Base-by-base conservation (phyloP, 2,329 filamentous ascomycete species). In the Botrytis byssoidea region DNA sequence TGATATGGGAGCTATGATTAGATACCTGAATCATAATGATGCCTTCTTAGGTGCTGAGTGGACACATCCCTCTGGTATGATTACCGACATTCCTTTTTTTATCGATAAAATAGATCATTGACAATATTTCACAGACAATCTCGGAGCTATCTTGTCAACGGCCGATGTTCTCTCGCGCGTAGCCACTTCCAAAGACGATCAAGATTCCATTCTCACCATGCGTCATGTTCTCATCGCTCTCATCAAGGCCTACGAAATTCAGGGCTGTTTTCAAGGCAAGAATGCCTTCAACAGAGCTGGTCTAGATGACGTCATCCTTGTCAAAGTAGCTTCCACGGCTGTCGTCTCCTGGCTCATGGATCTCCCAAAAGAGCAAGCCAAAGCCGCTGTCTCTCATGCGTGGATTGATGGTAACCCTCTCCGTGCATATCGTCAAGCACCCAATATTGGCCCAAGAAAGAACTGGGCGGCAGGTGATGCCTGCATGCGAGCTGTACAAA, bases 11-110 rank as follows among this genome's bases (percentile, higher is more conserved):
- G 75, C 78, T 3, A 74, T 83, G 75, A 83, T 84, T 55, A 79
- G 83, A 40, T 84, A 83, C 70, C 75, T 84, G 22, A 83, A 85
- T 74, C 83, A 83, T 68, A 85, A 84, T 69, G 83, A 85, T 78
- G 83, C 80, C 8, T 78, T 81, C n/a, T 72, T 77, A 14, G 83
- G 82, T 0, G 79, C 78, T n/a, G 83, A 85, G 77, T 84, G 83
- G 83, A 83, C 83, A 1, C 83, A 84, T 78, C 83, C 83, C 20
- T 83, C 81, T 35, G 79, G 77, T 80, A 72, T 48, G 70, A 44
- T 46, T 6, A 25, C 3, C 22, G 1, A 18, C 51, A 16, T 22
- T 40, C 8, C 25, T 63, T 32, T 57, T 3, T 4, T 44, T 10
- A 46, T n/a, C 8, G 16, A 35, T 14, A 22, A 25, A 55, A 51